Conservation (phyloP, 2,329 filamentous ascomycete species). For the Uncinocarpus reesii region DNA sequence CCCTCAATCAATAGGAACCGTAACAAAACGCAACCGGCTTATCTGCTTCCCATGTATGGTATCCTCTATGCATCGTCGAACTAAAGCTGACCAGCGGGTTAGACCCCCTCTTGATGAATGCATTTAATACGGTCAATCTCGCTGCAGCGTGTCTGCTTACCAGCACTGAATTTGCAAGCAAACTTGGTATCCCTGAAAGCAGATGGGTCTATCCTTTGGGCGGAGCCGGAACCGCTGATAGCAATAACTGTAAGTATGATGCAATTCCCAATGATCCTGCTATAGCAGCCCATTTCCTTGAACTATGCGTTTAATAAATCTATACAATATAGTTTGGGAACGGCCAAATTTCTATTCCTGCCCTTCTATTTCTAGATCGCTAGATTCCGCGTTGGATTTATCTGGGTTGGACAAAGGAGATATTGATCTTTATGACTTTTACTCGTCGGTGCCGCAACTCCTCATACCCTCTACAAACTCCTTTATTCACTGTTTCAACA, state of each 20-base stretch:
- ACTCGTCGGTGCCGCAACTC: slow-evolving; percentile 43
- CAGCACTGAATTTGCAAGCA: slow-evolving; percentile 44
- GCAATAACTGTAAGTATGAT: slow-evolving; percentile 40
- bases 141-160: slow-evolving; percentile 53
- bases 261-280: background rate
- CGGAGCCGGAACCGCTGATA: slow-evolving; percentile 53
- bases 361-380: slow-evolving; percentile 47
- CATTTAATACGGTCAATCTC: slow-evolving; percentile 59
- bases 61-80: background rate
- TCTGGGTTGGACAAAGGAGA: slow-evolving; percentile 42
- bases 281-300: background rate
- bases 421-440: slow-evolving; percentile 54
- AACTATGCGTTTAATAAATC: background rate
- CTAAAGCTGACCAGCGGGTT: slow-evolving; percentile 7
- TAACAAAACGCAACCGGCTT: slow-evolving; percentile 52
- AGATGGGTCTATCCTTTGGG: slow-evolving; percentile 56
- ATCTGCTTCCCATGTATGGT: slow-evolving; percentile 56
- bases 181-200: slow-evolving; percentile 45
- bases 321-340: slow-evolving; percentile 46
- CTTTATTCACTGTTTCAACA: slow-evolving; percentile 21
- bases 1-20: slow-evolving; percentile 44
- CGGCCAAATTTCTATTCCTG: slow-evolving; percentile 49
- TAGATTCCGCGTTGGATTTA: slow-evolving; percentile 44
- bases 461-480: background rate
- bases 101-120: slow-evolving; percentile 62